Evolutionary conservation across 2,329 filamentous ascomycete species (phyloP), one percentile per base, ranked within the genome.

Genomic region (Podosphaera leucotricha): DNA sequence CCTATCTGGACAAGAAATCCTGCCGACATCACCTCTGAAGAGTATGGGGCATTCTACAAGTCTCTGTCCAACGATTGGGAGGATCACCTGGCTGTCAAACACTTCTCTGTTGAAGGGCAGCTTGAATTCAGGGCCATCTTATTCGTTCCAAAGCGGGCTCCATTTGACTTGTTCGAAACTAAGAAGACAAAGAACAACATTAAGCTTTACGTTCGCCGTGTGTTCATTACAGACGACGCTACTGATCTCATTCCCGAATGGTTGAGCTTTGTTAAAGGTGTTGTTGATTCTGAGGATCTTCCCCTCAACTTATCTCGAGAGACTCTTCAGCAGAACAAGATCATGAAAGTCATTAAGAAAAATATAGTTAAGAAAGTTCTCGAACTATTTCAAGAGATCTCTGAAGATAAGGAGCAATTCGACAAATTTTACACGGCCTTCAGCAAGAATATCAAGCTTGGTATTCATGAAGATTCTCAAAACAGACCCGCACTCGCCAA

Each of bases 111-210:
- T 53, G 90, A 98, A 74, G 90, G 90, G 78, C 90, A 95, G 73
- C 86, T 98, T 55, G 90, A 98, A 71, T 98, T 98, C 85, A 87
- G 87, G 54, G 90, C 90, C 55, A 93, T 98, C 66, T 85, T 98
- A 63, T 98, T 92, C 72, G 87, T 98, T 45, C 90, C 90, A 64
- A 95, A 98, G 83, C 87, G 90, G 60, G 90, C 90, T 66, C 90
- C 90, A 59, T 98, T 98, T 66, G 90, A 98, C 62, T 82, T 98
- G 51, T 98, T 98, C 65, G 90, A 98, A 81, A 94, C 87, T 64
- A 98, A 98, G 84, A 93, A 94, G 81, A 94, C 87, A 63, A 98
- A 98, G 85, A 98, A 95, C 82, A 98, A 98, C 81, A 95, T 98
- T 77, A 98, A 98, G 80, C 80, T 98, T 59, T 98, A 98, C 70